phyloP scores from a whole-genome alignment of 495 filamentous ascomycete genomes.

The Penicillium goetzii region DNA sequence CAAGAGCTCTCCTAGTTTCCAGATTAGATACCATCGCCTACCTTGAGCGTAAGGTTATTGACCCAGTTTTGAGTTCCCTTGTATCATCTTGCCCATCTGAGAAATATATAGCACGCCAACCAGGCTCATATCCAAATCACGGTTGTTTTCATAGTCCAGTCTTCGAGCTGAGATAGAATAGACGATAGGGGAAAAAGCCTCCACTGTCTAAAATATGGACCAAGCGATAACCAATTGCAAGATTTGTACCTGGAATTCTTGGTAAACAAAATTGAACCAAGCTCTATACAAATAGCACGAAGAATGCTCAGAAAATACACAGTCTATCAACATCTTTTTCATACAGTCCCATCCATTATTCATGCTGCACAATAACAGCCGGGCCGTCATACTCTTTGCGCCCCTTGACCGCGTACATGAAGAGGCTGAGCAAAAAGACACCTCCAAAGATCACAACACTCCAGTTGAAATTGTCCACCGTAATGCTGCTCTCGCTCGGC shows the following conservation, averaged over 20 bases:
- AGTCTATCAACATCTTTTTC: constrained; percentile 3
- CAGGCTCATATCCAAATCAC: too few relatives aligned
- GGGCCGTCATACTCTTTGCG: constrained; percentile 35
- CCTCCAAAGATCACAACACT: constrained; percentile 45
- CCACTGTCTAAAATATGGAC: neutral
- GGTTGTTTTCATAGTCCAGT: too few relatives aligned
- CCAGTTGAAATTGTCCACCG: constrained; percentile 56
- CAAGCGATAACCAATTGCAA: neutral
- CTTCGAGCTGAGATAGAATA: too few relatives aligned
- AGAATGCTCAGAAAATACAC: neutral
- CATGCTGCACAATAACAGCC: constrained; percentile 23
- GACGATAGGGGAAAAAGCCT: too few relatives aligned
- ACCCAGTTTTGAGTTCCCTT: too few relatives aligned
- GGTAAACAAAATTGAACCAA: neutral
- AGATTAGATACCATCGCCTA: too few relatives aligned
- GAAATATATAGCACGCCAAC: too few relatives aligned
- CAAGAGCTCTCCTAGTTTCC: too few relatives aligned
- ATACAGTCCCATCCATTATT: neutral
- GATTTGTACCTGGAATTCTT: neutral
- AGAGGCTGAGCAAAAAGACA: constrained; percentile 40
- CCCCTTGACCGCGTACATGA: constrained; percentile 39
- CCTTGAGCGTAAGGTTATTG: too few relatives aligned
- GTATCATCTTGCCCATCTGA: too few relatives aligned
- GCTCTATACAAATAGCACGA: neutral
- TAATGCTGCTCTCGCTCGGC: constrained; percentile 41